Evolutionary conservation across 768 basidiomycete species (phyloP).

Genomic region (Tubosaeta sp.): DNA sequence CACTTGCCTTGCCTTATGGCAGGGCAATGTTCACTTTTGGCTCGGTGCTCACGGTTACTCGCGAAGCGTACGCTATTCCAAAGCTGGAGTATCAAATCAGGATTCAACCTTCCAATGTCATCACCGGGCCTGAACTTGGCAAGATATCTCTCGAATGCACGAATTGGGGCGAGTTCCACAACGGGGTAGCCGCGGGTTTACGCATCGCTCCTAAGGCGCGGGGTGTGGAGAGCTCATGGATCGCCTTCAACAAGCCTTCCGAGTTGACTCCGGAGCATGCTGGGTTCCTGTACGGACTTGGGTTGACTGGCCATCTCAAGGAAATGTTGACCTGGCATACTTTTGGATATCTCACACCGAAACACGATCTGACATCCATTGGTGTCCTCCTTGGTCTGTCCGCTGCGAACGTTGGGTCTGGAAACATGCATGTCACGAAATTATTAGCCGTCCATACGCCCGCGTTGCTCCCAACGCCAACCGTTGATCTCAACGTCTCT

Average conservation of each 20-base stretch:
- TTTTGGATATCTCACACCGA: slow-evolving; percentile 90
- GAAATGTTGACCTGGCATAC: slow-evolving; percentile 94
- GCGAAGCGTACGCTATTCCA: slow-evolving; percentile 76
- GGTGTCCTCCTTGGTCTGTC: slow-evolving; percentile 91
- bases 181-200: slow-evolving; percentile 90
- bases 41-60: slow-evolving; percentile 67
- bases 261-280: slow-evolving; percentile 92
- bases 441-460: slow-evolving; percentile 90
- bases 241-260: slow-evolving; percentile 90
- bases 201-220: slow-evolving; percentile 72
- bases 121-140: slow-evolving; percentile 61
- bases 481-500: slow-evolving; percentile 85
- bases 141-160: slow-evolving; percentile 70
- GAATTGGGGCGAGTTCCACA: slow-evolving; percentile 97
- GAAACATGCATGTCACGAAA: slow-evolving; percentile 85
- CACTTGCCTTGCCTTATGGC: slow-evolving; percentile 86
- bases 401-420: slow-evolving; percentile 82
- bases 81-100: slow-evolving; percentile 74
- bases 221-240: slow-evolving; percentile 90
- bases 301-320: slow-evolving; percentile 86
- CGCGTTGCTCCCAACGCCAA: slow-evolving; percentile 82
- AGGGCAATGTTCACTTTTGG: slow-evolving; percentile 91
- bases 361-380: slow-evolving; percentile 93
- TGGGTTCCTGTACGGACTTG: slow-evolving; percentile 92
- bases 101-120: slow-evolving; percentile 67